Conservation (phyloP, 2,329 filamentous ascomycete genomes). For the Orbilia ellipsospora region DNA sequence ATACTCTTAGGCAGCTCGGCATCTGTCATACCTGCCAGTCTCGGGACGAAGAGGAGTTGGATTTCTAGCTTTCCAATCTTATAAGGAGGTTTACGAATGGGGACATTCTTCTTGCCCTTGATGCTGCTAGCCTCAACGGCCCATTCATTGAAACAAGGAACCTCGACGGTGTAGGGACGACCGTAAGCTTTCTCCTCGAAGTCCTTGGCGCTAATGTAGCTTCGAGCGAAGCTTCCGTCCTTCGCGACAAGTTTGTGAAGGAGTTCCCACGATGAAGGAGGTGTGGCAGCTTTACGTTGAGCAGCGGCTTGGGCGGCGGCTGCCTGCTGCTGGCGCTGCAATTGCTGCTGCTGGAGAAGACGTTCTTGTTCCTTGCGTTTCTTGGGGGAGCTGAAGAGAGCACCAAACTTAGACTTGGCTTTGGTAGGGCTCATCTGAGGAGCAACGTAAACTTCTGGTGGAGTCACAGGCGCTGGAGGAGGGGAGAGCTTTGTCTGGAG, state of each 20-base stretch:
- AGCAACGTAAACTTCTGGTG: conserved; percentile 60
- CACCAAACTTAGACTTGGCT: conserved; percentile 83
- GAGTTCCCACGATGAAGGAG: conserved; percentile 84
- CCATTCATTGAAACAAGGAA: conserved; percentile 99
- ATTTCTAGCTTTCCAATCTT: conserved; percentile 93
- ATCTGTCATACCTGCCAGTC: conserved; percentile 84
- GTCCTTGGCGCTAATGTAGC: conserved; percentile 93
- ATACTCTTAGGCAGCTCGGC: conserved; percentile 99
- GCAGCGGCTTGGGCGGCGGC: conserved; percentile 73
- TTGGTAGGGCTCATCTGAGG: conserved; percentile 69
- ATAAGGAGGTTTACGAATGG: conserved; percentile 88
- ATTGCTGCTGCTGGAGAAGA: conserved; percentile 81
- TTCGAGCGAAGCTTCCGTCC: conserved; percentile 92
- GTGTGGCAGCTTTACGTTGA: conserved; percentile 72
- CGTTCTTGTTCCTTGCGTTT: conserved; percentile 96
- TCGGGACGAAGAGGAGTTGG: conserved; percentile 93
- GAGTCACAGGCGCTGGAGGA: conserved; percentile 68
- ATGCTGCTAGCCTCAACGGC: conserved; percentile 90
- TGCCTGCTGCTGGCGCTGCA: conserved; percentile 65
- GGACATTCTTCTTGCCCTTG: conserved; percentile 87
- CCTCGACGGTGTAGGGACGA: conserved; percentile 84
- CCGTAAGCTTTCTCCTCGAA: conserved; percentile 90
- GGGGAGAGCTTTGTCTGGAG: conserved; percentile 94
- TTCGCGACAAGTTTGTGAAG: conserved; percentile 86
- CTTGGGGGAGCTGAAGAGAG: conserved; percentile 92